These are phyloP conservation scores for Globisporangium yorkense DNA, from an alignment of 352 stramenopile genomes.

Conservation along the genomic window DNA sequence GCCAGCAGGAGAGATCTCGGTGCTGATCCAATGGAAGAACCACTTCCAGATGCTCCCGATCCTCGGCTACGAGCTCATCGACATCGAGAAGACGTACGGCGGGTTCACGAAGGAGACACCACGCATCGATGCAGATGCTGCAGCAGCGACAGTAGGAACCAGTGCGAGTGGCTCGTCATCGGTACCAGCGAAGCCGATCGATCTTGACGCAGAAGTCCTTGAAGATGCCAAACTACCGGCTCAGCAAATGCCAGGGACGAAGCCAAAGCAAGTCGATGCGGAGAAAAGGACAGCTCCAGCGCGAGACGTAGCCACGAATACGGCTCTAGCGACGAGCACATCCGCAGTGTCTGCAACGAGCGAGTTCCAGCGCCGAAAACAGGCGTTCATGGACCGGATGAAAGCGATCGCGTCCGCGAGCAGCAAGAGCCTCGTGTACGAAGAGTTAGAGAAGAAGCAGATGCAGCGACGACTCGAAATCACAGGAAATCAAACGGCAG, in stretches of 20 bases:
- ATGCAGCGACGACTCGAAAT: constrained; percentile 20
- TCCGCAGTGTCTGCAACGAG: constrained; percentile 14
- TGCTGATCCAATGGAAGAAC: constrained; percentile 75
- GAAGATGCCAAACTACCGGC: background rate
- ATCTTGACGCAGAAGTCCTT: constrained; percentile 29
- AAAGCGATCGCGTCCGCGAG: constrained; percentile 60
- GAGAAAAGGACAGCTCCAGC: background rate
- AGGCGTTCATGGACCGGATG: constrained; percentile 70
- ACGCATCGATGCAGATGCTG: background rate
- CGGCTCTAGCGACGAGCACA: background rate
- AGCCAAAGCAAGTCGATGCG: background rate
- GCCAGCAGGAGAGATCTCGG: constrained; percentile 55
- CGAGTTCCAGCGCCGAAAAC: constrained; percentile 69
- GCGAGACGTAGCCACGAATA: background rate
- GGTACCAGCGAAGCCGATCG: constrained; percentile 2
- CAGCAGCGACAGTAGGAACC: background rate
- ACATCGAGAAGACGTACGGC: constrained; percentile 30
- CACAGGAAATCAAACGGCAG: background rate
- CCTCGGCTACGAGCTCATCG: constrained; percentile 64
- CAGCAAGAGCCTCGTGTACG: constrained; percentile 68
- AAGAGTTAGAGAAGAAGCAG: constrained; percentile 53
- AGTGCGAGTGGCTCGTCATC: background rate
- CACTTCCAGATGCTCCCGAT: constrained; percentile 66
- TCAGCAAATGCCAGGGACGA: background rate
- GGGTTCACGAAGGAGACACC: background rate